Conservation (phyloP, 345 rosid species). For the Lagerstroemia speciosa region DNA sequence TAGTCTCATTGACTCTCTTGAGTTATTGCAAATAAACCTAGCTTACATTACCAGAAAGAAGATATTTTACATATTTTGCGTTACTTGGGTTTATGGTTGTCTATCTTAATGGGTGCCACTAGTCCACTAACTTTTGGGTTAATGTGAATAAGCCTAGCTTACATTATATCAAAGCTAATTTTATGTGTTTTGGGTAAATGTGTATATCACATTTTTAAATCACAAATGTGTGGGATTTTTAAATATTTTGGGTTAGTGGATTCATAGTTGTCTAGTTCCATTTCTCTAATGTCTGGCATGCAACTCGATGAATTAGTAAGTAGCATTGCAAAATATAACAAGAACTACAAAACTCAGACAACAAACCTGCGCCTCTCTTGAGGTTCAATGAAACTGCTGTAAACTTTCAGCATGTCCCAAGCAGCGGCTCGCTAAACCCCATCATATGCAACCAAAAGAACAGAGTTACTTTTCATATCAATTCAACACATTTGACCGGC, state of each 20-base stretch:
- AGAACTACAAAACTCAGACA: not conserved
- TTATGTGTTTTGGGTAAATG: too few species aligned
- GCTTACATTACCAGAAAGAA: too few species aligned
- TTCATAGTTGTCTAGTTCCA: not conserved
- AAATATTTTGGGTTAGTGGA: not conserved
- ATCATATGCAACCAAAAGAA: slow-evolving; percentile 3
- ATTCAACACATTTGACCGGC: not conserved
- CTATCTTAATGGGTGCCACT: too few species aligned
- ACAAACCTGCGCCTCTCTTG: slow-evolving; percentile 78
- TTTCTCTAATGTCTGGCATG: not conserved
- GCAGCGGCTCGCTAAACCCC: slow-evolving; percentile 63
- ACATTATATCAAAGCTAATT: too few species aligned
- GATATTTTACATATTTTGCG: too few species aligned
- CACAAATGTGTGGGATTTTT: not conserved
- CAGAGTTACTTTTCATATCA: not conserved
- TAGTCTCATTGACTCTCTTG: too few species aligned
- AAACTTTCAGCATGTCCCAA: slow-evolving; percentile 96
- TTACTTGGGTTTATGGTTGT: too few species aligned
- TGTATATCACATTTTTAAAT: too few species aligned
- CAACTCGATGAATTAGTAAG: not conserved
- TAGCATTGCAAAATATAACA: not conserved
- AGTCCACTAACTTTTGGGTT: too few species aligned
- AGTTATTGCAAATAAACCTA: too few species aligned
- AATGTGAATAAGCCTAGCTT: too few species aligned
- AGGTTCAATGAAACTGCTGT: slow-evolving; percentile 66